Conservation (phyloP, 352 stramenopile genomes). For the Pythium dissimile region DNA sequence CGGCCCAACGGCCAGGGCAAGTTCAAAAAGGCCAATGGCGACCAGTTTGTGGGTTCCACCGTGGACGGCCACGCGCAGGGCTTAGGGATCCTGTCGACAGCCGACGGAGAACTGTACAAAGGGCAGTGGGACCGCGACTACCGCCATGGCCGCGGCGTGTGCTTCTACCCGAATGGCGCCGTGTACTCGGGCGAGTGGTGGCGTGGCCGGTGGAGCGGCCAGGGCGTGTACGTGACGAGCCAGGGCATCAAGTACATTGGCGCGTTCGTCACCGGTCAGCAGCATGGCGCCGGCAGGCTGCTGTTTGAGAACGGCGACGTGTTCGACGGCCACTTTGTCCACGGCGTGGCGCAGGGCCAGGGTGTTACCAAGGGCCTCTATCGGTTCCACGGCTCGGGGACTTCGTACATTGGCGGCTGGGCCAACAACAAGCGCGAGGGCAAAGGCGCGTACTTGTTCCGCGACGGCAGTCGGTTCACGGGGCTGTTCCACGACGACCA, state of each 20-base stretch:
- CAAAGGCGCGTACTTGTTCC: conserved; percentile 56
- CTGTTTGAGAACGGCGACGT: conserved; percentile 74
- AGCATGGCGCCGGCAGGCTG: conserved; percentile 65
- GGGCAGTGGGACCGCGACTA: conserved; percentile 63
- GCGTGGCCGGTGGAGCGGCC: conserved; percentile 47
- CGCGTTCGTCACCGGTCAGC: conserved; percentile 47
- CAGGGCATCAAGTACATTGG: conserved; percentile 71
- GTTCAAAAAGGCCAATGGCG: conserved; percentile 67
- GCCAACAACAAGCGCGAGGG: conserved; percentile 69
- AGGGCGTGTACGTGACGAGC: conserved; percentile 61
- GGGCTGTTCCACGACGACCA: conserved; percentile 59
- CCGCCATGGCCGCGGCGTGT: conserved; percentile 62
- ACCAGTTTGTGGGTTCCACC: conserved; percentile 67
- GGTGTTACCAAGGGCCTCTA: conserved; percentile 58
- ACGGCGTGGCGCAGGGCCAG: conserved; percentile 43
- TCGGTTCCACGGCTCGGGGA: conserved; percentile 58
- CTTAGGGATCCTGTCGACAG: conserved; percentile 67
- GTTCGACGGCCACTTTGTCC: conserved; percentile 68
- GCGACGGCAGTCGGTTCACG: conserved; percentile 53
- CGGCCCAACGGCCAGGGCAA: conserved; percentile 52
- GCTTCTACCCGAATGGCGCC: conserved; percentile 71
- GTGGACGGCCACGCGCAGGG: conserved; percentile 62
- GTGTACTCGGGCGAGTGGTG: conserved; percentile 76
- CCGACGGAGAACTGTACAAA: conserved; percentile 90
- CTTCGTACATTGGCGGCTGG: conserved; percentile 72